Base-by-base conservation (phyloP, 2,329 filamentous ascomycete genomes). In the Cryphonectria radicalis region DNA sequence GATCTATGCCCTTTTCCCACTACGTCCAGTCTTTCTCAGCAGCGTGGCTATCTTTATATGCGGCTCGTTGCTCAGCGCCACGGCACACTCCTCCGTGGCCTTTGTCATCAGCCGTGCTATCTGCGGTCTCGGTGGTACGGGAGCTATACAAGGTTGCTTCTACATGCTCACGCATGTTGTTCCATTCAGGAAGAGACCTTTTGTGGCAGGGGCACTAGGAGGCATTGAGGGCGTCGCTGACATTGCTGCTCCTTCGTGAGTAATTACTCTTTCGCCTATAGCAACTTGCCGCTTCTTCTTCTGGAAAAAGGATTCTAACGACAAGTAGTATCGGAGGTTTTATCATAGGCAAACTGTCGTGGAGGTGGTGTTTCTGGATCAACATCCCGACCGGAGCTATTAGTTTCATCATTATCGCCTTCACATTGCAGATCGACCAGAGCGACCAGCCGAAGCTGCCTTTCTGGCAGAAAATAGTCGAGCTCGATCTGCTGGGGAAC, bases 401-500 rank as follows among this genome's bases (percentile, higher is more conserved):
- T 53, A 66, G 50, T 28, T 64, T 73, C 40, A 25, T 62, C 40
- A 63, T 73, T 42, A 66, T 69, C 8, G 63, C 70, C n/a, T 68
- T 66, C 22, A 40, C 69, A 4, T 62, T 69, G 8, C 64, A 57
- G 57, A 25, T 68, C 14, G 72, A 73, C 28, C 63, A 71, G 35
- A 62, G 57, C 11, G 53, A 50, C 4, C 63, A 50, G 28, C 43
- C 67, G 32, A 10, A 19, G 11, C 14, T 72, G 14, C 4, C 50
- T 1, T 60, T 70, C 25, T 50, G n/a, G 32, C 63, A 82, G 71
- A 82, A 82, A 71, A 32, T 82, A 14, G 69, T 78, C 2, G 79
- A 83, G 66, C 78, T 84, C 71, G 82, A 84, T 73, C 74, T 81
- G 7, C 67, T 78, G 0, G 82, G 82, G 5, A 77, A 78, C 0